Base-by-base conservation (phyloP, 768 basidiomycete genomes). In the Cytidiella melzeri region DNA sequence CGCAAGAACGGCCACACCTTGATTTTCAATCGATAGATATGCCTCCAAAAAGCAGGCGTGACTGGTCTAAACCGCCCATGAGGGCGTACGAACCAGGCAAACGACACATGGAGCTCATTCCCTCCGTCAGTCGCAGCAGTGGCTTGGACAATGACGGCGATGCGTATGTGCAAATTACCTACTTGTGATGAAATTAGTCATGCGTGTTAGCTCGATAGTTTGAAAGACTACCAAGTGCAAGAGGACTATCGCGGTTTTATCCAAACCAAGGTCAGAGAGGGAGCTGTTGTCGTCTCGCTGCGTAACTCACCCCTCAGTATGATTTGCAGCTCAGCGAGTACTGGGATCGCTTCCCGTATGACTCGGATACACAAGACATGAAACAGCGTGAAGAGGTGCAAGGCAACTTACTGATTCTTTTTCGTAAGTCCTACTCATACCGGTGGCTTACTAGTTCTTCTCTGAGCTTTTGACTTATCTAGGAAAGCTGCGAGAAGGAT, bases 401-500 rank as follows among this genome's bases (percentile, higher is more conserved):
- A 60, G 79, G 81, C 50, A 89, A 88, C 56, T 64, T 87, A 9
- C 66, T 87, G 24, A 87, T 89, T 27, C 59, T 84, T n/a, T 81
- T 88, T 56, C 75, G 87, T 88, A 55, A 63, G 83, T 69, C 5
- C 18, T 41, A 12, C 13, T 38, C 4, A 18, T 41, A 43, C 15
- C 45, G n/a, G 45, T n/a, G n/a, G n/a, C n/a, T n/a, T n/a, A n/a
- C n/a, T n/a, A 18, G 50, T 40, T 27, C 18, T 30, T 19, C 11
- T 13, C 12, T 44, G 1, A 12, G 27, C 48, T n/a, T 34, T 38
- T 28, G 4, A 26, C n/a, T 10, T 56, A 37, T 48, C 1, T 49
- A 90, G 87, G 87, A 38, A 90, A 89, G 61, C 68, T 90, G 5
- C 73, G 87, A 43, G 87, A 90, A 64, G 87, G 87, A 0, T 69